Evolutionary conservation across 2,329 filamentous ascomycete genomes (phyloP), one percentile per base, ranked within the genome.

Genomic region (Didymella pomorum): DNA sequence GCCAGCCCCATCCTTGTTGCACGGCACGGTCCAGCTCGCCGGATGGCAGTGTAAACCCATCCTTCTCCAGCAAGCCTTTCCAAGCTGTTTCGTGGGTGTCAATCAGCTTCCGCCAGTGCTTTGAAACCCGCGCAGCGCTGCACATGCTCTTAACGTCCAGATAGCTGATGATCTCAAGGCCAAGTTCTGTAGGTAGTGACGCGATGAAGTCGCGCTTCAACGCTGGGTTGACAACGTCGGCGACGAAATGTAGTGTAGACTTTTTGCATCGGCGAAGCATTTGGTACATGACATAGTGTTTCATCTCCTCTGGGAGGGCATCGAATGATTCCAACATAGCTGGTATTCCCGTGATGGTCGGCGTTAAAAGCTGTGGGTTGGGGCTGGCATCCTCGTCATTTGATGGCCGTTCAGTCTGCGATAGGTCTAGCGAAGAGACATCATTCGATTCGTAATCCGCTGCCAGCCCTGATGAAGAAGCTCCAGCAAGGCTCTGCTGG

Each of bases 201-300:
- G 87, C 86, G 48, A 99, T 81, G 62, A 98, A 97, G 74, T 99
- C 95, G 72, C 93, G 96, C 76, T 97, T 97, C 56, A 99, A 79
- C 0, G 94, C 92, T 8, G 95, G 95, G 71, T 97, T 97, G 64
- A 99, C 93, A 14, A 93, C 88, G 65, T 93, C 89, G 33, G 94
- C 93, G 54, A 99, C 89, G 53, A 96, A 89, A 71, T 95, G 92
- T 5, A 99, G 82, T 0, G 93, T 97, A 41, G 92, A 89, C 66
- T 96, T 90, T 6, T 92, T 87, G 71, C 93, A 98, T 45, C 95
- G 86, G 56, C 92, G 89, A 25, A 99, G 84, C 54, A 99, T 87
- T 73, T 99, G 94, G 74, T 96, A 98, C 88, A 99, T 96, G 79
- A 99, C 89, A 73, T 96, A 96, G 0, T 90, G 91, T 79, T 99